A percentile compares a stretch with the other conserved stretches of the same genome.
Conservation (phyloP, 1,284 basidiomycete species). For the Fomitiporia mediterranea region DNA sequence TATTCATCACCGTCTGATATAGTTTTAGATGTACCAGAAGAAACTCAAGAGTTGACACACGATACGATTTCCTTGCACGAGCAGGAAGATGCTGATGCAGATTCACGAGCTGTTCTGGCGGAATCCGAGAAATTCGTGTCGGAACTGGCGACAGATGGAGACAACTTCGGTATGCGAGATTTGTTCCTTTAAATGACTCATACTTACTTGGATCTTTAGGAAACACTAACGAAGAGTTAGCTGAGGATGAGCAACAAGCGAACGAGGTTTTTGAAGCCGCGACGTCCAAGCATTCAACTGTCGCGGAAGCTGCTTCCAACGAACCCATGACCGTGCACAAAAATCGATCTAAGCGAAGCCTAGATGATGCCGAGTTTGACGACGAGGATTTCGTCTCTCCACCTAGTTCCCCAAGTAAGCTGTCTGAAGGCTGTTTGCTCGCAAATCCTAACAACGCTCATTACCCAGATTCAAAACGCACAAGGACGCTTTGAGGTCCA, state of each 20-base stretch:
- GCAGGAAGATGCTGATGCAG: constrained; percentile 1
- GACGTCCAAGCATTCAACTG: not conserved
- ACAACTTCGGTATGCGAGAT: not conserved
- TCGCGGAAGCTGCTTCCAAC: not conserved
- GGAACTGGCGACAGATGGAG: not conserved
- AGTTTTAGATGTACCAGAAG: constrained; percentile 13
- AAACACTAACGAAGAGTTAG: not conserved
- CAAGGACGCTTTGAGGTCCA: constrained; percentile 2
- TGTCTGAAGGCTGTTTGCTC: not conserved
- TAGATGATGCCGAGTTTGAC: constrained; percentile 16
- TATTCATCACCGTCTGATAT: not conserved
- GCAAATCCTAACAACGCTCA: not conserved
- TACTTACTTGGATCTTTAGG: not conserved
- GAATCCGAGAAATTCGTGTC: constrained; percentile 13
- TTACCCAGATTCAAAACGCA: constrained; percentile 15
- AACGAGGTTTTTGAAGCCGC: not conserved
- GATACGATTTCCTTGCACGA: not conserved
- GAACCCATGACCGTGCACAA: constrained; percentile 1
- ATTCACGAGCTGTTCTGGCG: constrained; percentile 5
- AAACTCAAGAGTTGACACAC: not conserved
- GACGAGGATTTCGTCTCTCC: constrained; percentile 7
- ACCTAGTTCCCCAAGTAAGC: constrained; percentile 17
- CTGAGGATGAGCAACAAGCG: not conserved
- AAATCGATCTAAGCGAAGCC: constrained; percentile 17
- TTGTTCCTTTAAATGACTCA: not conserved